These are phyloP conservation scores for Durio zibethinus DNA, from an alignment of 345 rosid genomes.

Conservation along the genomic window DNA sequence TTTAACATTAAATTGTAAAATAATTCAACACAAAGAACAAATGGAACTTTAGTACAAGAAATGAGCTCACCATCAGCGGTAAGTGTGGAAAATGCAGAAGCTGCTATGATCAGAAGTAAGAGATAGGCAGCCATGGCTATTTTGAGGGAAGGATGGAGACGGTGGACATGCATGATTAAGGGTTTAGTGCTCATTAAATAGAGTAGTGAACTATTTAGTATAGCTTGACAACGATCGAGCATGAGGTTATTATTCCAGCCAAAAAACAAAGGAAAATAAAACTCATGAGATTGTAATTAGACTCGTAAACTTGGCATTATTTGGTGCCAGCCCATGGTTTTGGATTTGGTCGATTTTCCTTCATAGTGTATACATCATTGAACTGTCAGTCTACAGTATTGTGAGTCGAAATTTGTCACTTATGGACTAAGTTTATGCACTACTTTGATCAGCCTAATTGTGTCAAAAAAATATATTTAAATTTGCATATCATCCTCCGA, in stretches of 20 bases:
- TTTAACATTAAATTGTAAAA: neutral
- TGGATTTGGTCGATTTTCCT: neutral
- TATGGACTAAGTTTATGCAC: no score
- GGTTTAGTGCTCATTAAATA: neutral
- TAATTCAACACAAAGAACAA: neutral
- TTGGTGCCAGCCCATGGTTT: neutral
- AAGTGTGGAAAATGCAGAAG: neutral
- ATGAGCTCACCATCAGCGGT: neutral
- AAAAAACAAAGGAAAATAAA: neutral
- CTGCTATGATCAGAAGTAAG: neutral
- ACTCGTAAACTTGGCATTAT: neutral
- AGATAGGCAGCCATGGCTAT: conserved; percentile 6
- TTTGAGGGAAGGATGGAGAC: neutral
- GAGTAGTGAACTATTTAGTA: neutral
- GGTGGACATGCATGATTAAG: neutral
- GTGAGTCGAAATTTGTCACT: no score
- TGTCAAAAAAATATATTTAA: no score
- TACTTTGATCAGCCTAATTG: no score
- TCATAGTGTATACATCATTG: no score
- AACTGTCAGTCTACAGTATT: no score
- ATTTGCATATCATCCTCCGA: no score
- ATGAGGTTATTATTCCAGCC: neutral
- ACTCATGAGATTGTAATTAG: neutral
- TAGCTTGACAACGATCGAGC: conserved; percentile 2
- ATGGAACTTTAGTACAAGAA: neutral